Base-by-base conservation (phyloP, 1,139 yeast species). In the Kurtzmaniella quercitrusa region DNA sequence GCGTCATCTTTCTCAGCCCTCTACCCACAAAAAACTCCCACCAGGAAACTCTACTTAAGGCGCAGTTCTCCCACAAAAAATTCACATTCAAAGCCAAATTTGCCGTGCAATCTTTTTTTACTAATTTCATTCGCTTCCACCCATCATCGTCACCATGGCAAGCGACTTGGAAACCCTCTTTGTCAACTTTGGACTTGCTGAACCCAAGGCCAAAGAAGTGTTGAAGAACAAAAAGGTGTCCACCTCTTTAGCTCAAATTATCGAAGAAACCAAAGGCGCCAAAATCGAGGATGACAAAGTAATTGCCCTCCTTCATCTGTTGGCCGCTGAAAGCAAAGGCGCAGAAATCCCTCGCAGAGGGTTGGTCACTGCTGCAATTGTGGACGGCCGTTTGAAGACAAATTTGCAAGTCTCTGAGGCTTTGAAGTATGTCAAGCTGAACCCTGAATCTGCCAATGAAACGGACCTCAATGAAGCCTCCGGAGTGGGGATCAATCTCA, bases 161-260 rank as follows among this genome's bases (percentile, higher is more conserved):
- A 21, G 14, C 12, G 74, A 69, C 44, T 55, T 71, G 40, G 56
- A 60, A n/a, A 49, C 53, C 31, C 70, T 73, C 42, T 84, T 89
- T 54, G 66, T 73, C 50, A 65, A 70, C 41, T 70, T 86, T 47
- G 96, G 96, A 15, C 78, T 88, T 52, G 79, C 76, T 52, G 94
- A 85, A 21, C 75, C 81, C 53, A 83, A 84, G 60, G 66, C 83
- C 44, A 75, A 77, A 41, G 98, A 93, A 59, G 82, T 89, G 45
- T 63, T 80, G 47, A 91, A 88, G 63, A 93, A 93, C 69, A 82
- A 84, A 60, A 90, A 90, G 62, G 95, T 90, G 33, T 79, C 94
- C 16, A 68, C 70, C 31, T 79, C 95, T 1, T 74, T 93, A 46
- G 75, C 71, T 36, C 77, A 77, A 37, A 77, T 90, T 47, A 63